Evolutionary conservation across 2,329 filamentous ascomycete species (phyloP), one percentile per base, ranked within the genome.

Genomic region (Phyllosticta ampelicida): DNA sequence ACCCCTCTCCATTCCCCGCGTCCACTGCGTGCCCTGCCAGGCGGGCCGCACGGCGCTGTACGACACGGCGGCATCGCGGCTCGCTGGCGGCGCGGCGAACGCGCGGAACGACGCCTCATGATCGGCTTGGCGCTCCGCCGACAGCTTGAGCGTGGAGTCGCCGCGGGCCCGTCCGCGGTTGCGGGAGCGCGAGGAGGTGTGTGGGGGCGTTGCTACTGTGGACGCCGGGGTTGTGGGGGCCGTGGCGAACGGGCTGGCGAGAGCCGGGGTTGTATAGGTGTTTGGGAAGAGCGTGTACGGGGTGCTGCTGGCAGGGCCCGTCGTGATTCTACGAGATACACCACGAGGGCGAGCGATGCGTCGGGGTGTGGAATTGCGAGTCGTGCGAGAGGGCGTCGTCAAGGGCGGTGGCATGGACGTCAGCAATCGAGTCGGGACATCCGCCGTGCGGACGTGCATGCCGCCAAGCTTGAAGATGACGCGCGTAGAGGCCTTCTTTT

Each of bases 41-140:
- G 9, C 60, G 63, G 52, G 4, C 20, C 21, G 5, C 51, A 16
- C 9, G 18, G 63, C 5, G 72, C 71, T 44, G 61, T 68, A 73
- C 18, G 66, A 66, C 30, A 73, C 65, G 0, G 70, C 67, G 54
- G 69, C 73, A 53, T 71, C 63, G 13, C 62, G 51, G 52, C 69
- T 70, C 30, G 74, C 62, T 2, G 60, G 56, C 19, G 68, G 70
- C 26, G 67, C 68, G 8, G 51, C 56, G 13, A 63, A 63, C 1
- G 21, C 30, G 18, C 23, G 49, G 44, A 58, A 54, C 11, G 11
- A 23, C n/a, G 28, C 29, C 57, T 52, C 44, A 49, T 51, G 11
- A 13, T 16, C 36, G 3, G 13, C 36, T 6, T 44, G 49, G 18
- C 21, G 67, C 59, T 30, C 68, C 54, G 19, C 67, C 54, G 56